These are phyloP conservation scores for Metschnikowia peoriensis DNA, from an alignment of 805 yeast species.

Conservation along the genomic window DNA sequence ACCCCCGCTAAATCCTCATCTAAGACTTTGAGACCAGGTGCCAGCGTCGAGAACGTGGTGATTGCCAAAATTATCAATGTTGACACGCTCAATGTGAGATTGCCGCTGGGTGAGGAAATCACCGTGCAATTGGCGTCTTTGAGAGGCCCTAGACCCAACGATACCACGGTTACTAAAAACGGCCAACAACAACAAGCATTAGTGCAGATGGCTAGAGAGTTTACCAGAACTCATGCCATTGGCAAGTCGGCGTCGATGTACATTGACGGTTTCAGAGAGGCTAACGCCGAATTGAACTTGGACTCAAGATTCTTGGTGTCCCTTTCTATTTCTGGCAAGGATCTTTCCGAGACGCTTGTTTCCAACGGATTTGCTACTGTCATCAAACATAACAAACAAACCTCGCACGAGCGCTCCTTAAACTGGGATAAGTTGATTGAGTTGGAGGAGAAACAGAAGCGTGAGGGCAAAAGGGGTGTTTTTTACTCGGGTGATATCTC, in stretches of 20 bases:
- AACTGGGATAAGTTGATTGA: constrained; percentile 78
- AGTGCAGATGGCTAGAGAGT: constrained; percentile 70
- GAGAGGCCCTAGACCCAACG: constrained; percentile 69
- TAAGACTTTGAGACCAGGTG: constrained; percentile 41
- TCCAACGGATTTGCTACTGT: constrained; percentile 74
- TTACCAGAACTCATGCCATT: constrained; percentile 61
- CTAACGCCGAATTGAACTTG: constrained; percentile 50
- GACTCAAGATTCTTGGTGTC: constrained; percentile 69
- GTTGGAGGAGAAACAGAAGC: constrained; percentile 59
- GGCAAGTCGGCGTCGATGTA: constrained; percentile 66
- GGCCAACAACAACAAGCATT: constrained; percentile 45
- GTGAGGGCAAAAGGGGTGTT: constrained; percentile 56
- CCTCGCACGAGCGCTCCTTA: constrained; percentile 61
- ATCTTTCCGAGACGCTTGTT: constrained; percentile 61
- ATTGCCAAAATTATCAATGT: constrained; percentile 63
- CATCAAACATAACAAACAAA: constrained; percentile 72
- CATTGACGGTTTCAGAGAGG: constrained; percentile 64
- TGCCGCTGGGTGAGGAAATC: constrained; percentile 49
- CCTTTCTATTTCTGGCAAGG: constrained; percentile 43
- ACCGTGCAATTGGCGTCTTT: constrained; percentile 76
- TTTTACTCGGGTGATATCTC: constrained; percentile 45
- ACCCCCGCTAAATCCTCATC: constrained; percentile 9
- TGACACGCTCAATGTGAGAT: constrained; percentile 61
- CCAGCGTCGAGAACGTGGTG: constrained; percentile 47
- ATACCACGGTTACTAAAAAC: constrained; percentile 44